These are phyloP conservation scores for Aspergillus haitiensis DNA, from an alignment of 495 filamentous ascomycete genomes.

Conservation along the genomic window DNA sequence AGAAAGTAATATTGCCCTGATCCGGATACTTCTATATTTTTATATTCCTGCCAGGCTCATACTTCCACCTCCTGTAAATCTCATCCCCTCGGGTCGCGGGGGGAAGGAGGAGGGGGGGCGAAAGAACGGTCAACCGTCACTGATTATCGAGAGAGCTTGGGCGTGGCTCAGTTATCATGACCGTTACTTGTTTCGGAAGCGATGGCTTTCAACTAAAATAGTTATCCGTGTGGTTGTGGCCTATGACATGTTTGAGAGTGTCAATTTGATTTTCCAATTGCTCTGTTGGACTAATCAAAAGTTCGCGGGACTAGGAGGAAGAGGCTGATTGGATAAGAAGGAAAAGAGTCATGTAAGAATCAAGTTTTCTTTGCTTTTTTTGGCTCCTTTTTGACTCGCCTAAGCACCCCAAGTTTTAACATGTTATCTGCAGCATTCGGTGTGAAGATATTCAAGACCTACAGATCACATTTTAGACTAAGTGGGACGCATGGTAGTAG, in stretches of 20 bases:
- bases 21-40: no score
- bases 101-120: conserved; percentile 10
- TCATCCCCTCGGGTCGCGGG: not conserved
- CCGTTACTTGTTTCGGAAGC: conserved; percentile 5
- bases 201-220: not conserved
- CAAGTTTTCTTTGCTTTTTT: conserved; percentile 8
- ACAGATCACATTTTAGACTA: no score
- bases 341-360: not conserved
- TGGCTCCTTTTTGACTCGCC: not conserved
- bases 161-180: conserved; percentile 6
- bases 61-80: no score
- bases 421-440: no score
- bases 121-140: not conserved
- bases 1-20: not conserved
- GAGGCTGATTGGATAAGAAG: conserved; percentile 11
- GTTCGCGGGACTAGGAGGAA: conserved; percentile 7
- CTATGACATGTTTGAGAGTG: not conserved
- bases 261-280: conserved; percentile 11
- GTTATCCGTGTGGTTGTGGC: conserved; percentile 1
- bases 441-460: no score
- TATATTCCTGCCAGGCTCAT: no score
- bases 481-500: no score
- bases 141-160: not conserved
- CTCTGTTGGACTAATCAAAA: conserved; percentile 17
- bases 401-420: not conserved